Conservation (phyloP, 163 green algal genomes). For the Trebouxia gelatinosa region DNA sequence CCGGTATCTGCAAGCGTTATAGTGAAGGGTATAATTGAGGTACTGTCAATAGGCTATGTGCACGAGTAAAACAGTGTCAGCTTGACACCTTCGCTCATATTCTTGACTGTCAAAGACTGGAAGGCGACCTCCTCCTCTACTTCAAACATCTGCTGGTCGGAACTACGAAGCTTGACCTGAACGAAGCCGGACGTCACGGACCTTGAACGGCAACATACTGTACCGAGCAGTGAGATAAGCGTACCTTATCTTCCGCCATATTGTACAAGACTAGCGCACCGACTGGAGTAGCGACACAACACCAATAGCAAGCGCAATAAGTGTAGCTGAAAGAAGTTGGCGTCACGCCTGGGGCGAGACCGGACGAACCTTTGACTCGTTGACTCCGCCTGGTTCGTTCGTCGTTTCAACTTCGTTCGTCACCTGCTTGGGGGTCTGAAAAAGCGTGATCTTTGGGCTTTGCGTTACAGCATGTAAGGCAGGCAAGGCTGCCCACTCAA, state of each 20-base stretch:
- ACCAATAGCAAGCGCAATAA: too few species aligned
- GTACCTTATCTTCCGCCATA: conserved; percentile 21
- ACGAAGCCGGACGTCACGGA: neutral
- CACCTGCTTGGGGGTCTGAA: too few species aligned
- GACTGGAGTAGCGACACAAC: too few species aligned
- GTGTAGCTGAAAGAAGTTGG: too few species aligned
- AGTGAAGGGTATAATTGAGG: neutral
- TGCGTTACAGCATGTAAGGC: too few species aligned
- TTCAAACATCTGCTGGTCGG: conserved; percentile 70
- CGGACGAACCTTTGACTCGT: too few species aligned
- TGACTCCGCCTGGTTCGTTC: too few species aligned
- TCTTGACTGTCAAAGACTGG: conserved; percentile 71
- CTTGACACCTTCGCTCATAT: conserved; percentile 75
- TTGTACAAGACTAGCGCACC: too few species aligned
- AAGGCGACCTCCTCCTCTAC: conserved; percentile 70
- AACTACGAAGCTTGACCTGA: conserved; percentile 71
- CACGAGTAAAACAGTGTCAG: neutral
- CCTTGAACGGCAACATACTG: neutral
- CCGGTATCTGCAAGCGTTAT: conserved; percentile 49
- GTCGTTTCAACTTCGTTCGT: too few species aligned
- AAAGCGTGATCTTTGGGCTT: too few species aligned
- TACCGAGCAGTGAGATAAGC: neutral
- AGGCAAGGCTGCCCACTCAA: too few species aligned
- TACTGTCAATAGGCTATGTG: neutral
- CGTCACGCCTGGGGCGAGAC: too few species aligned